Evolutionary conservation across 805 yeast genomes (phyloP).

Genomic region (Kluyveromyces nonfermentans): DNA sequence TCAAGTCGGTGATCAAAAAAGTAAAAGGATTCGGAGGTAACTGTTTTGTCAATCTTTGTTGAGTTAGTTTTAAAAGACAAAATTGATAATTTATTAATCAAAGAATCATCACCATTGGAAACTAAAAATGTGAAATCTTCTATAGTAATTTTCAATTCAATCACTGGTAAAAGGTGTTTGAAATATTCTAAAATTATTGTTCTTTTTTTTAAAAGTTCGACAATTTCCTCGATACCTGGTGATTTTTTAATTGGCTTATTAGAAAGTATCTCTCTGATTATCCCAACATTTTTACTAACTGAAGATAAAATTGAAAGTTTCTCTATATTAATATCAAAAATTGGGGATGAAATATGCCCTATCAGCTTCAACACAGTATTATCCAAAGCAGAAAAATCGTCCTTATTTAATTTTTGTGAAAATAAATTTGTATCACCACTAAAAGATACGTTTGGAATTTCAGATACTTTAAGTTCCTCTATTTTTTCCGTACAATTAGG

Average conservation of each 20-base stretch:
- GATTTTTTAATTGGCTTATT: not conserved
- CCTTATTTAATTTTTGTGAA: constrained; percentile 28
- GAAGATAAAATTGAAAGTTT: constrained; percentile 31
- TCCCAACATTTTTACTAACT: constrained; percentile 22
- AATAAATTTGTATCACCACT: constrained; percentile 34
- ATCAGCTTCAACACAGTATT: constrained; percentile 30
- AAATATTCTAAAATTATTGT: constrained; percentile 10
- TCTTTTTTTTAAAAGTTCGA: constrained; percentile 7
- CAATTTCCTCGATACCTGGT: constrained; percentile 6
- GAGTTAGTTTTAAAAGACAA: constrained; percentile 17
- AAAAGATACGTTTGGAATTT: constrained; percentile 32
- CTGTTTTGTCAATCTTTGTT: constrained; percentile 9
- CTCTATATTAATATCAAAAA: constrained; percentile 35
- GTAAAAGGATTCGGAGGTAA: constrained; percentile 11
- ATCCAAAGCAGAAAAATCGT: constrained; percentile 13
- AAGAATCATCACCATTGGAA: constrained; percentile 24
- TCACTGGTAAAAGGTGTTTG: constrained; percentile 26
- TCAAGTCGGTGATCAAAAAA: constrained; percentile 14
- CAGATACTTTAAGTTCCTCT: constrained; percentile 15
- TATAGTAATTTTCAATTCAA: constrained; percentile 30
- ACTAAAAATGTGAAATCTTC: constrained; percentile 33
- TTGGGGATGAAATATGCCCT: constrained; percentile 36
- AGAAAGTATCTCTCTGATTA: constrained; percentile 15
- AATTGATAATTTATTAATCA: constrained; percentile 25
- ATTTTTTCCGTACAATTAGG: constrained; percentile 6